Percentiles rank a stretch among this genome's conserved stretches.
Evolutionary conservation across 768 basidiomycete genomes (phyloP).

Genomic region (Pulveroboletus frians): DNA sequence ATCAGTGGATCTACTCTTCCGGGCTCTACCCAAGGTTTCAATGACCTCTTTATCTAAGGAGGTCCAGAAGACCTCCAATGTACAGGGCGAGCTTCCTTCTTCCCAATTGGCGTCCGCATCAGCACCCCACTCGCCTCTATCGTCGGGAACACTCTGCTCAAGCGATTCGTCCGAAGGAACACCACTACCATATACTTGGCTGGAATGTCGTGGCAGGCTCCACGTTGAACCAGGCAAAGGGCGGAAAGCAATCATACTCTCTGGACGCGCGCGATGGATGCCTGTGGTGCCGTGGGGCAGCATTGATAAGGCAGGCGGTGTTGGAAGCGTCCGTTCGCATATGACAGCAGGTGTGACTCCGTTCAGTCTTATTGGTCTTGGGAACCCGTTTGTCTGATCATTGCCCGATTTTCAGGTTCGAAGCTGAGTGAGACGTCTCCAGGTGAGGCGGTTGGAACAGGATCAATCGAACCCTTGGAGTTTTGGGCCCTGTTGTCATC

Average conservation of each 20-base stretch:
- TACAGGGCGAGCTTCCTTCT: background rate
- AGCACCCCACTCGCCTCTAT: background rate
- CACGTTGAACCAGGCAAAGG: conserved; percentile 93
- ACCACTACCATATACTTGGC: conserved; percentile 65
- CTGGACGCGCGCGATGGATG: conserved; percentile 69
- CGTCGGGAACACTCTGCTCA: background rate
- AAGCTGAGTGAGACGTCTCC: background rate
- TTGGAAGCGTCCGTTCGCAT: background rate
- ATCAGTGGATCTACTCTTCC: conserved; percentile 79
- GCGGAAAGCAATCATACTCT: conserved; percentile 89
- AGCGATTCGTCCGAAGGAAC: background rate
- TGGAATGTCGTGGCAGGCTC: conserved; percentile 84
- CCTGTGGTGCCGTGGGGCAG: conserved; percentile 56
- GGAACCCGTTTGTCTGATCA: background rate
- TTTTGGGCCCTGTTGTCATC: conserved; percentile 51
- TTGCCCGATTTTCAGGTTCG: conserved; percentile 5
- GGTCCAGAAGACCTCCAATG: background rate
- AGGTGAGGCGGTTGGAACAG: background rate
- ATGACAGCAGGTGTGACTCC: conserved; percentile 21
- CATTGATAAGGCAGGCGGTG: conserved; percentile 46
- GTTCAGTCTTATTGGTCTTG: background rate
- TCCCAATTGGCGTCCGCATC: background rate
- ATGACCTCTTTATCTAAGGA: background rate
- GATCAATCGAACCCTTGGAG: conserved; percentile 24
- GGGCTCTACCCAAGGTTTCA: conserved; percentile 60